phyloP scores from a whole-genome alignment of 1,139 yeast species.

The Saccharomyces hybrid region DNA sequence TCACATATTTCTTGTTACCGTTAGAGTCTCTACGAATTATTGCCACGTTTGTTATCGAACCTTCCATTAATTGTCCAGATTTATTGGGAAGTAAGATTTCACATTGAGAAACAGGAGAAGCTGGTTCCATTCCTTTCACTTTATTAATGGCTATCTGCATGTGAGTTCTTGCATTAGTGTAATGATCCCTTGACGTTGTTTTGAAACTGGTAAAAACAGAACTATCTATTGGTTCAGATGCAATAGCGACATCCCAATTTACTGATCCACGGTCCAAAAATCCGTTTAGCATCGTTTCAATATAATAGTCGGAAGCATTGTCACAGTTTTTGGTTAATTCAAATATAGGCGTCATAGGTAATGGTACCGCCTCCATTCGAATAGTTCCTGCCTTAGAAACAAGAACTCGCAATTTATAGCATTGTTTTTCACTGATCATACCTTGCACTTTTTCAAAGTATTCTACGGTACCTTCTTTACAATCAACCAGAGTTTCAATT shows the following conservation, averaged over 20 bases:
- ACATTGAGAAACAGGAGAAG: conserved; percentile 23
- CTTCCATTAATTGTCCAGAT: conserved; percentile 63
- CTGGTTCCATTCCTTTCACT: conserved; percentile 15
- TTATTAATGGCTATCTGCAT: conserved; percentile 33
- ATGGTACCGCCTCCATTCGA: conserved; percentile 41
- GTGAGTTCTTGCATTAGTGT: conserved; percentile 53
- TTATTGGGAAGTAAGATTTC: conserved; percentile 70
- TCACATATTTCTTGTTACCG: conserved; percentile 47
- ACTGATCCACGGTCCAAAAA: conserved; percentile 26
- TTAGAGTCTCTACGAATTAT: conserved; percentile 31
- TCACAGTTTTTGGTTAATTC: not conserved
- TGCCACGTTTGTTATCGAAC: conserved; percentile 79
- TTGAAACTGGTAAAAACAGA: conserved; percentile 85
- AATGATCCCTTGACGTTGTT: conserved; percentile 65
- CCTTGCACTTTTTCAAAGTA: conserved; percentile 13
- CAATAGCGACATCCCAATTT: conserved; percentile 56
- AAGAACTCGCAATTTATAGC: conserved; percentile 56
- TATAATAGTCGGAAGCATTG: conserved; percentile 10
- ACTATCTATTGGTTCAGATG: conserved; percentile 43
- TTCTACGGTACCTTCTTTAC: conserved; percentile 19
- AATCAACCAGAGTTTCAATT: conserved; percentile 19
- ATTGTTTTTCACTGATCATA: conserved; percentile 22
- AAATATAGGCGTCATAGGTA: conserved; percentile 16
- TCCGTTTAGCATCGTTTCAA: conserved; percentile 21
- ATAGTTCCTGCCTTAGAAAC: conserved; percentile 39